Conservation (phyloP, 2,329 filamentous ascomycete genomes). For the Sporothrix dimorphospora region DNA sequence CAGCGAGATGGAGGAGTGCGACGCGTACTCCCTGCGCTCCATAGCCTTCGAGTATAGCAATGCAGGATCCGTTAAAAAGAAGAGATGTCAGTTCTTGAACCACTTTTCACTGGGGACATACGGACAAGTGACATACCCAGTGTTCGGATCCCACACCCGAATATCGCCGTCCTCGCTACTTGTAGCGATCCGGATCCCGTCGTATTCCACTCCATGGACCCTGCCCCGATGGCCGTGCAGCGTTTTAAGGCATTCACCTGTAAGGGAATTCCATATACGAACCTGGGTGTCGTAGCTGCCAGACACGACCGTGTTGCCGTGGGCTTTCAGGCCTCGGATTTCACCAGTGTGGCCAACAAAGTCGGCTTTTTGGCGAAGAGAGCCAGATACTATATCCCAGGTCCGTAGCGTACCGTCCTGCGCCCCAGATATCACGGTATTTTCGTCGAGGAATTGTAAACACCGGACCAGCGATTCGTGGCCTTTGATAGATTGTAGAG, state of each 20-base stretch:
- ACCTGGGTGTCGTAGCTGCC: constrained; percentile 1
- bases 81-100: neutral
- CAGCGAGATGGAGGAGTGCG: neutral
- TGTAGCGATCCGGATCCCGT: neutral
- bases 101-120: neutral
- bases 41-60: neutral
- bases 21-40: neutral
- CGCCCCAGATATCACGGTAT: neutral
- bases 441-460: neutral
- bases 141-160: neutral
- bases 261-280: neutral
- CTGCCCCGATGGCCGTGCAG: neutral
- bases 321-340: neutral
- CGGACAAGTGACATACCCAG: neutral
- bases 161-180: neutral
- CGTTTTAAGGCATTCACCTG: neutral
- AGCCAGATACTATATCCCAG: neutral
- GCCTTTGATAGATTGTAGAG: neutral
- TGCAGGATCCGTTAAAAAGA: neutral
- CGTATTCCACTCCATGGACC: neutral
- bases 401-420: neutral
- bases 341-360: neutral
- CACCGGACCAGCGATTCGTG: neutral
- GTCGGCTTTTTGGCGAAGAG: neutral
- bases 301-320: neutral